Evolutionary conservation across 805 yeast species (phyloP), one percentile per base, ranked within the genome.

Genomic region (Ascoidea tarda): DNA sequence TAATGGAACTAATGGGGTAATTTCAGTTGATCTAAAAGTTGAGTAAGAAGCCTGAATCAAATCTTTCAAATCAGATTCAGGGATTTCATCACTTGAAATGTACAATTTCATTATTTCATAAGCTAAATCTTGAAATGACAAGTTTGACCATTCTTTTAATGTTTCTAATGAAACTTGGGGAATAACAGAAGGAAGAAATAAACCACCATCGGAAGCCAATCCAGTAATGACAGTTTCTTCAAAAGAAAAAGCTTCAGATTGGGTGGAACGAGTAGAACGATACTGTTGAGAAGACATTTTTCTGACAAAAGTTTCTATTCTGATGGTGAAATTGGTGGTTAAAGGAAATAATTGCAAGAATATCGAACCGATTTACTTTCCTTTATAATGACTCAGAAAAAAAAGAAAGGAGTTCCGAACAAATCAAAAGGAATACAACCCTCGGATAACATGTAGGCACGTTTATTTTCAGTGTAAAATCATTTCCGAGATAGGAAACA

Each of bases 131-230:
- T 84, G 82, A 70, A 93, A 93, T 28, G 84, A 70, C 53, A 86
- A 71, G 54, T 82, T 75, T 52, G 77, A 70, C 98, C 98, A 91
- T 56, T 73, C 69, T 46, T 70, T 63, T 52, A 83, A 67, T 57
- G 84, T 76, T 54, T 76, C 77, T 10, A 71, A 64, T 5, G 82
- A 72, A 33, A 86, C 74, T 57, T 74, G 66, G 53, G 98, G 96
- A 59, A 90, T 86, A 49, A 66, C 72, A 14, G 93, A 77, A 49
- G 99, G 99, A 53, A 93, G 75, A 67, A 87, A 93, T 46, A 93
- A 77, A 46, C 99, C 99, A 59, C 99, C 99, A 66, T 95, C 99
- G 49, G 86, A 81, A 52, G 98, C 98, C 62, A 93, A 75, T 51
- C 99, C 99, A 53, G 85, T 84, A 67, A 86, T 81, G 54, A 87